Percentiles rank a stretch among this genome's conserved stretches.
These are phyloP conservation scores for Prinsepia uniflora DNA, from an alignment of 306 rosid genomes.

Conservation along the genomic window DNA sequence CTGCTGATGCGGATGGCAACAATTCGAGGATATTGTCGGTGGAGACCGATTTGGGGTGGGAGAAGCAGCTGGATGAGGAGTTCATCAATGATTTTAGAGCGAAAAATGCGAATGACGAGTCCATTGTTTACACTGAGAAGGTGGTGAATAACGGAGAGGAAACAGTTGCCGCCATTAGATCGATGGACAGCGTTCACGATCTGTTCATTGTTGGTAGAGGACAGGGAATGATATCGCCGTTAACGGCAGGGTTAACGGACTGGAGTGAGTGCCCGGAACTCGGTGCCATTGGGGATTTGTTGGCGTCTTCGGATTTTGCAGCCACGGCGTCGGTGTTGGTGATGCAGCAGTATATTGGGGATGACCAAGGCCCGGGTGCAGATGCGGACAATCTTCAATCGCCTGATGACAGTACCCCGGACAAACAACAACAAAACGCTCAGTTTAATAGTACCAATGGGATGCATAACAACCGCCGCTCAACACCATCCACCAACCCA, in stretches of 20 bases:
- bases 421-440: constrained; percentile 15
- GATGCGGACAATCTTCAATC: constrained; percentile 12
- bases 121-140: constrained; percentile 48
- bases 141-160: constrained; percentile 82
- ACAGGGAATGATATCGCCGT: constrained; percentile 59
- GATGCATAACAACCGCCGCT: not conserved
- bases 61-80: constrained; percentile 55
- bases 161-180: constrained; percentile 63
- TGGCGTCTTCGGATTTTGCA: constrained; percentile 87
- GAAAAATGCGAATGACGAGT: constrained; percentile 19
- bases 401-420: constrained; percentile 21
- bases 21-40: constrained; percentile 28
- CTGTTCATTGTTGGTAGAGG: constrained; percentile 89
- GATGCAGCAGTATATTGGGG: constrained; percentile 63
- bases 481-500: constrained; percentile 18
- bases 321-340: constrained; percentile 79
- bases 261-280: constrained; percentile 98
- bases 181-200: constrained; percentile 63
- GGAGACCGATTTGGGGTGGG: constrained; percentile 39
- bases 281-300: constrained; percentile 79
- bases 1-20: not conserved
- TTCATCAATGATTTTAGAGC: constrained; percentile 43
- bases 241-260: constrained; percentile 85
- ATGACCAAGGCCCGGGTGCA: not conserved
- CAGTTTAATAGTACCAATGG: constrained; percentile 10